Conservation (phyloP, 1,284 basidiomycete genomes). For the Testicularia cyperi region DNA sequence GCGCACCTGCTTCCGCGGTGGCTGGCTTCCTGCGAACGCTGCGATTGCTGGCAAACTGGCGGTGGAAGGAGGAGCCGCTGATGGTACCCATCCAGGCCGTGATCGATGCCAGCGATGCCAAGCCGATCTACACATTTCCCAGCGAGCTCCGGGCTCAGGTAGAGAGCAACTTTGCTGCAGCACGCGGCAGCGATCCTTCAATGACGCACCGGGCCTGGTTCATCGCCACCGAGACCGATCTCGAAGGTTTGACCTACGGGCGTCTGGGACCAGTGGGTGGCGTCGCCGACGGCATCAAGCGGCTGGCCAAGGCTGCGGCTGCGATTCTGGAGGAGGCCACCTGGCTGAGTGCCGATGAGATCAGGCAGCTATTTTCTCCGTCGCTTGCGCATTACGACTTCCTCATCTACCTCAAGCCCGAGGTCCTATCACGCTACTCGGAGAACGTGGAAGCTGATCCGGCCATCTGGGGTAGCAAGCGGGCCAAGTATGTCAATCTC, state of each 20-base stretch:
- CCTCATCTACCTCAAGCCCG: constrained; percentile 73
- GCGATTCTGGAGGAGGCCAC: constrained; percentile 43
- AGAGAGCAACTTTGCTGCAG: constrained; percentile 64
- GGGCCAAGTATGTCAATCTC: constrained; percentile 65
- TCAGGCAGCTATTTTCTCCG: constrained; percentile 77
- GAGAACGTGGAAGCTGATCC: constrained; percentile 60
- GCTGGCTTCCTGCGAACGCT: constrained; percentile 79
- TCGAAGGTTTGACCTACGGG: constrained; percentile 74
- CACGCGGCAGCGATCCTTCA: constrained; percentile 57
- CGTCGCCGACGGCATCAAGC: constrained; percentile 49
- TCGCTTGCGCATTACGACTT: constrained; percentile 83
- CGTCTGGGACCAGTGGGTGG: constrained; percentile 35
- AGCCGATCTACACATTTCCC: constrained; percentile 59
- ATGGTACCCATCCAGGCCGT: constrained; percentile 62
- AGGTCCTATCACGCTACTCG: constrained; percentile 71
- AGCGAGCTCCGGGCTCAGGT: constrained; percentile 66
- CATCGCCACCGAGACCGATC: constrained; percentile 78
- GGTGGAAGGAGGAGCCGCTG: constrained; percentile 68
- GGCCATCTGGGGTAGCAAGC: constrained; percentile 32
- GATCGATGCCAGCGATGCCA: constrained; percentile 47
- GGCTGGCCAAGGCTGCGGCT: constrained; percentile 39
- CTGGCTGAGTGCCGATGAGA: constrained; percentile 4
- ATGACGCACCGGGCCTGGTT: constrained; percentile 71
- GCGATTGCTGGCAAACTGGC: constrained; percentile 75
- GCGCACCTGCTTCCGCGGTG: constrained; percentile 62